Base-by-base conservation (phyloP, 495 filamentous ascomycete species). In the Talaromyces wortmannii region DNA sequence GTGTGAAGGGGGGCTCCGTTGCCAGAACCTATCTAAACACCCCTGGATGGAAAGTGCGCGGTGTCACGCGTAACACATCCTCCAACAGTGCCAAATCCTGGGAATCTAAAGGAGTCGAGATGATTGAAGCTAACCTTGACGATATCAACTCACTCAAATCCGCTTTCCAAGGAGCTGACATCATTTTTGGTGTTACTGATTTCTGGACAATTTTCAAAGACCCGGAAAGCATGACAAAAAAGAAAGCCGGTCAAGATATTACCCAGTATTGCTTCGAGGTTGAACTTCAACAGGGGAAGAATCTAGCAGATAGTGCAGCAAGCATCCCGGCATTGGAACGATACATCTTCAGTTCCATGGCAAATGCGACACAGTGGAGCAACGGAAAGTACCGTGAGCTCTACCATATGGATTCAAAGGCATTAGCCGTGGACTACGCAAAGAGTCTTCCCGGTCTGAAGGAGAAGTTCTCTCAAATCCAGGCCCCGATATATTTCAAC, bases 231-330 rank as follows among this genome's bases (percentile, higher is more conserved):
- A 23, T 23, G 23, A 23, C 23, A 4, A 23, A 23, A 23, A 23
- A 23, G 23, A 23, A 23, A 4, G 23, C 23, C 23, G 23, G 23
- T 23, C 23, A 23, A 23, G 23, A 23, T 23, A 23, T 23, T 23
- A 23, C 23, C 4, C 23, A 23, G 23, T 23, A 23, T 23, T 23
- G 23, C 23, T 23, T 23, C 23, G 23, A 4, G 23, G 23, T 23
- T 23, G 23, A 23, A 23, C 23, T 23, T 23, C 62, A 69, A 55
- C 74, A 80, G 50, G 68, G 65, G 18, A 76, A 71, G 55, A 78
- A 74, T 52, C 63, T 78, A 43, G 67, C 72, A 17, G 77, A 80
- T 58, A 73, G 73, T 8, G 74, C 74, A 3, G 72, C 79, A n/a
- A 65, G 61, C 2, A 65, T 71, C 0, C 55, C 59, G 45, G 67